These are phyloP conservation scores for Adenanthera pavonina DNA, from an alignment of 306 rosid species.

Conservation along the genomic window DNA sequence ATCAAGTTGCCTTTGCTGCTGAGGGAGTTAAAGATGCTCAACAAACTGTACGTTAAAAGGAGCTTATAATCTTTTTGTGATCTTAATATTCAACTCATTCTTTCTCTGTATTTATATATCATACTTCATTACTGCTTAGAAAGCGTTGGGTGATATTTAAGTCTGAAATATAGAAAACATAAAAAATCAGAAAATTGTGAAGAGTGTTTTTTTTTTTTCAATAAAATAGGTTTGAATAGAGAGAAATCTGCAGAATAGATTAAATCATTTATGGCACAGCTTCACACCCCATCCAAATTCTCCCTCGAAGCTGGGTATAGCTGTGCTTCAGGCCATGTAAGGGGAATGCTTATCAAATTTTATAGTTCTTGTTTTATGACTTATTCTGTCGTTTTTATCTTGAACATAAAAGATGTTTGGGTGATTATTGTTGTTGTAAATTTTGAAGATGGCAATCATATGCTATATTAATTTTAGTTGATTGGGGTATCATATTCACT, in stretches of 20 bases:
- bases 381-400: background rate
- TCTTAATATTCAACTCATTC: slow-evolving; percentile 6
- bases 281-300: background rate
- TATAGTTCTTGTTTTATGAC: background rate
- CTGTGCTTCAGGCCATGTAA: background rate
- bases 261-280: slow-evolving; percentile 18
- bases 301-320: slow-evolving; percentile 21
- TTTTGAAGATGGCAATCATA: background rate
- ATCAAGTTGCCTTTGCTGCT: slow-evolving; percentile 92
- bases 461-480: background rate
- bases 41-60: slow-evolving; percentile 74
- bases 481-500: slow-evolving; percentile 43
- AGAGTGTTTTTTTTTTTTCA: background rate
- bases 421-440: background rate
- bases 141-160: background rate
- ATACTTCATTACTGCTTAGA: background rate
- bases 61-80: slow-evolving; percentile 29
- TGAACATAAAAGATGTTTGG: background rate
- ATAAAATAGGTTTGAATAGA: background rate
- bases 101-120: background rate
- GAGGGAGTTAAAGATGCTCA: slow-evolving; percentile 94
- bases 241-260: slow-evolving; percentile 2
- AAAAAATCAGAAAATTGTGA: background rate
- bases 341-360: background rate
- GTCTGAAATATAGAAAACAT: background rate